Base-by-base conservation (phyloP, 1,139 yeast genomes). In the Maudiozyma humilis region DNA sequence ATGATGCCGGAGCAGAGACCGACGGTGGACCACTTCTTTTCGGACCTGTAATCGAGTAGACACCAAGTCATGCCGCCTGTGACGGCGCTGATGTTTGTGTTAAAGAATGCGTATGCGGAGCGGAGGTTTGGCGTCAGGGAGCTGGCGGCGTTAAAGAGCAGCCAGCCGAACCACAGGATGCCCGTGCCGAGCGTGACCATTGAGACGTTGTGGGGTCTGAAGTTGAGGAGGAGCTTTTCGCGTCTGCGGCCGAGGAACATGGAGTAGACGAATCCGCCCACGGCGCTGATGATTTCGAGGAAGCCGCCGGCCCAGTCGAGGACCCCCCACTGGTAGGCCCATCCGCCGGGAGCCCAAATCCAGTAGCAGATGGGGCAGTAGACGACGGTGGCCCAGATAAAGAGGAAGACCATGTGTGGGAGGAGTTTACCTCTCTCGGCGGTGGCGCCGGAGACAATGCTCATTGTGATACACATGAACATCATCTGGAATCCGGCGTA, bases 261-360 rank as follows among this genome's bases (percentile, higher is more conserved):
- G 14, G 93, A 81, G 56, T 83, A 83, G 8, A 85, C 95, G 57
- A 89, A 80, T 1, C 95, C 96, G 36, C 88, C 84, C 19, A 87
- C 83, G 53, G 97, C 97, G 27, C 94, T 80, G 32, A 87, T 75
- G 45, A 91, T 86, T 64, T 91, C 97, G 36, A 91, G 96, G 1
- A 96, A 95, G 0, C 97, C 97, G 33, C 98, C 98, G 29, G 98
- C 97, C 64, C 87, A 91, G 63, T 91, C 98, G 46, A 89, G 71
- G 1, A 82, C 97, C 16, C 95, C 96, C 76, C 95, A 89, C 55
- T 76, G 73, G 65, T 71, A 76, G 34, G 96, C 95, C 97, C 97
- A 91, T 36, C 97, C 97, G 38, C 81, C 80, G 0, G 82, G 59
- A 47, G 88, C 83, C 98, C 97, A 91, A 46, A 86, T 79, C 96